Conservation (phyloP, 345 rosid genomes). For the Hypericum perforatum region DNA sequence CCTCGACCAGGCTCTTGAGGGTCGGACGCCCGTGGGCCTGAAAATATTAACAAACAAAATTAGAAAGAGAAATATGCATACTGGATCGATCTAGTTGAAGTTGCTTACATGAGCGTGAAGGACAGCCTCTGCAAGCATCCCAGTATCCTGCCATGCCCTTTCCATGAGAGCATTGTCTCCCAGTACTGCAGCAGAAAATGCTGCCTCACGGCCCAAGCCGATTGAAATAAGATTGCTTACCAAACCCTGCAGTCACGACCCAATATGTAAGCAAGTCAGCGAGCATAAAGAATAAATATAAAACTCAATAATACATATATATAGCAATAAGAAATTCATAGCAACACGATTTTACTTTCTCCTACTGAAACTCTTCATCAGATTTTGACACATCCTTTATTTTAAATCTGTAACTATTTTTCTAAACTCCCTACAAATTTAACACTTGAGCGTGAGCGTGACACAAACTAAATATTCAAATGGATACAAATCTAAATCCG, state of each 20-base stretch:
- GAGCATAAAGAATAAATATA: too few relatives aligned
- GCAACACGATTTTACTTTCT: too few relatives aligned
- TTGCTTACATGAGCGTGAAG: constrained; percentile 89
- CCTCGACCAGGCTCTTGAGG: constrained; percentile 69
- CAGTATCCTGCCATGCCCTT: constrained; percentile 97
- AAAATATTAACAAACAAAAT: constrained; percentile 13
- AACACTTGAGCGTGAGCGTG: too few relatives aligned
- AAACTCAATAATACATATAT: too few relatives aligned
- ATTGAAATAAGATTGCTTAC: constrained; percentile 79
- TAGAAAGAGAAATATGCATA: constrained; percentile 11
- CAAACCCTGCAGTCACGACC: constrained; percentile 45
- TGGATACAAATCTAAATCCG: too few relatives aligned
- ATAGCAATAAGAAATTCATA: too few relatives aligned
- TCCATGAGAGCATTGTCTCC: constrained; percentile 98
- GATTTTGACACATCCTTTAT: too few relatives aligned
- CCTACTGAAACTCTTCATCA: too few relatives aligned
- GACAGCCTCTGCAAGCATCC: constrained; percentile 99
- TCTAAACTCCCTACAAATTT: too few relatives aligned
- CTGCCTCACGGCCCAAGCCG: constrained; percentile 93
- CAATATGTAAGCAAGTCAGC: background rate
- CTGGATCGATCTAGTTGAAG: background rate
- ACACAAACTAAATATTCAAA: too few relatives aligned
- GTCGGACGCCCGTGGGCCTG: constrained; percentile 98
- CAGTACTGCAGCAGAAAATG: constrained; percentile 87
- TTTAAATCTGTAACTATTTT: too few relatives aligned